Base-by-base conservation (phyloP, 768 basidiomycete species). In the Mycena chlorophos region DNA sequence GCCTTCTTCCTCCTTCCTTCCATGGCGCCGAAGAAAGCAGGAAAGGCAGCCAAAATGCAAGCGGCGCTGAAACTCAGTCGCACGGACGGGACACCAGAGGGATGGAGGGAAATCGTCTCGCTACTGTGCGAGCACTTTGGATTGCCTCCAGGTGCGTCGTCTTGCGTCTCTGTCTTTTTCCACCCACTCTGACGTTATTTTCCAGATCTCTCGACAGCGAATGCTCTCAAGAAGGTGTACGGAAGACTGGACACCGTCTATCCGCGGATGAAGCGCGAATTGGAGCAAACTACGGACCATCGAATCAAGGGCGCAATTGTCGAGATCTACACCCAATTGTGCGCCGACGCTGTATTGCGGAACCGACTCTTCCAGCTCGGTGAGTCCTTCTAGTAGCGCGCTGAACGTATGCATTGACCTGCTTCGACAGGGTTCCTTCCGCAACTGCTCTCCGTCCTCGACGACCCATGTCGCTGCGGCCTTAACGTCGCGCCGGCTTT, bases 301-400 rank as follows among this genome's bases (percentile, higher is more conserved):
- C 66, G 69, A 48, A 65, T 78, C 20, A 60, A 65, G 16, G 78
- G 77, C 1, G 74, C 69, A 12, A 70, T 79, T 45, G 67, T 78
- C 16, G 74, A 70, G 17, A 70, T 79, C 39, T 78, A 74, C 52
- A 71, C 76, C 42, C 74, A 74, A 60, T 75, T 79, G 74, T 79
- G 69, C 19, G 69, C 67, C 1, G 78, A 78, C 56, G 63, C 72
- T 14, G 69, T 77, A 39, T 62, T 78, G 37, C 70, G 78, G 16
- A 72, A 77, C 56, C 66, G 69, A 31, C 68, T 79, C 39, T 70
- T 78, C 62, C 56, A 68, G 25, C 69, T 71, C 61, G 77, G 77
- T 76, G 50, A 3, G 49, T 19, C 19, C 8, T 12, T 19, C 34
- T 10, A 10, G 17, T 51, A 5, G 50, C 14, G n/a, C 6, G 19